Base-by-base conservation (phyloP, 192 early-diverging fungal genomes). In the Radiomyces spectabilis region DNA sequence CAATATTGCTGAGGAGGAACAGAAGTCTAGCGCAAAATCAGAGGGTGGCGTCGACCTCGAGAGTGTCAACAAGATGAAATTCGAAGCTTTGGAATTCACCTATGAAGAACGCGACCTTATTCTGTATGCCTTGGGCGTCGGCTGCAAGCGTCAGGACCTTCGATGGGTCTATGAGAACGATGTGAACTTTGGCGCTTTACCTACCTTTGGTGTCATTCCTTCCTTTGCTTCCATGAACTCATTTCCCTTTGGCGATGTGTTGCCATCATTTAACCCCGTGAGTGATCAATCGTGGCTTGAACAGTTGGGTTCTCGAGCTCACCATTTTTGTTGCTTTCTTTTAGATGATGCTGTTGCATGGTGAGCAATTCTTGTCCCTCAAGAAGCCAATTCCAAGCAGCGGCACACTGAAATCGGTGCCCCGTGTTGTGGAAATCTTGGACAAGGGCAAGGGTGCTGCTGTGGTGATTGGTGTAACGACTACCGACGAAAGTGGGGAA, bases 361-460 rank as follows among this genome's bases (percentile, higher is more conserved):
- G 94, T 62, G 95, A 99, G 77, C 97, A 99, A 78, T 98, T 86
- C 75, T 71, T 95, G 44, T 85, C 88, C 59, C 59, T 97, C 59
- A 77, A 91, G 59, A 85, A 87, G 43, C 85, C 89, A 22, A 78
- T 97, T 26, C 94, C 94, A 27, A 88, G 90, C 48, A 72, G 78
- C 45, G 94, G 89, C 41, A 86, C 71, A 34, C 77, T 99, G 34
- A 79, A 73, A 49, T 85, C 87, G 53, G 84, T 73, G 19, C 78
- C 85, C 53, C 79, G 77, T 61, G 65, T 97, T 44, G 77, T 99
- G 42, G 95, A 97, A 44, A 86, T 99, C 49, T 79, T 97, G 58
- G 95, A 99, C 75, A 99, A 96, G 81, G 94, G 93, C 60, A 95
- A 95, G 73, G 93, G 89, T 30, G 85, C 87, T 61, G 79, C 88